Base-by-base conservation (phyloP, 106 monocot species). In the Iris macrosiphon region DNA sequence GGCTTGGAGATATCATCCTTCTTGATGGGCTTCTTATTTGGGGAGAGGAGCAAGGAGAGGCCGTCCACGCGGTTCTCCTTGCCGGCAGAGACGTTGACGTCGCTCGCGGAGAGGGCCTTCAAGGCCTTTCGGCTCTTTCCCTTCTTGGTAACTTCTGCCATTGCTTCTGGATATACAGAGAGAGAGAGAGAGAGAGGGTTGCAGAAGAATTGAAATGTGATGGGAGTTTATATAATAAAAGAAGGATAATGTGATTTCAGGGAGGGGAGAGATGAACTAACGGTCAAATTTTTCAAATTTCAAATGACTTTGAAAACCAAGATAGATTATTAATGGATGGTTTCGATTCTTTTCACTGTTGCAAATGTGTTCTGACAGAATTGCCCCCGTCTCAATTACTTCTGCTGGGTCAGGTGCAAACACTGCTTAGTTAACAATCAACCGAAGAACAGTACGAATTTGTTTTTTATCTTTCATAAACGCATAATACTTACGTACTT, bases 51-150 rank as follows among this genome's bases (percentile, higher is more conserved):
- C 4, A 46, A 4, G 3, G 65, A n/a, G 14, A 63, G 40, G 7
- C 42, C 62, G 1, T 69, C 59, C n/a, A n/a, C n/a, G 0, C 23
- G 2, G 35, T 50, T 66, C 61, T 73, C 66, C 57, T 76, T 66
- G 13, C 63, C 71, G 4, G 72, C 80, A 0, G 76, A 59, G 56
- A 80, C 78, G 67, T 84, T 78, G 46, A 18, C 33, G 3, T 81
- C 85, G 52, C 55, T 87, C 30, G 70, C 22, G 0, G 79, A 62
- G 56, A 87, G 27, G 39, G 56, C 40, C 48, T 68, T 86, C 52
- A 92, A 55, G 17, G 86, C 64, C 79, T 81, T 79, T 53, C 87
- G 62, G 48, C 40, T 55, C 62, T 69, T 67, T 1, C 65, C 72
- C 47, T 60, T 78, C 75, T 70, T 85, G 27, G 45, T 18, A 3